Base-by-base conservation (phyloP, 2,329 filamentous ascomycete genomes). In the Scytalidium lignicola region DNA sequence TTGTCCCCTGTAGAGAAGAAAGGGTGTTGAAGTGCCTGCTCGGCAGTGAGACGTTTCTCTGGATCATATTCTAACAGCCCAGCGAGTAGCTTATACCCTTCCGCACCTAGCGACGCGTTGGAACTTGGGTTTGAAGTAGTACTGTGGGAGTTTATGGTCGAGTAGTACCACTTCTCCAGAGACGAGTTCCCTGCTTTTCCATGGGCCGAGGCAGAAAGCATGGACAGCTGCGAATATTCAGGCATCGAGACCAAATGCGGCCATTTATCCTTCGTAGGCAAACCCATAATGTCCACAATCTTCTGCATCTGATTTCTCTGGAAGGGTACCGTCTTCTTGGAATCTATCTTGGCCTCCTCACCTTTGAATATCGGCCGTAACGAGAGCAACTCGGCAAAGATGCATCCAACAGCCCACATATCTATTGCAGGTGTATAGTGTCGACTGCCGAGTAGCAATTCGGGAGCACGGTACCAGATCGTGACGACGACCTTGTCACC, bases 301-400 rank as follows among this genome's bases (percentile, higher is more conserved):
- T 96, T 96, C 64, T 93, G 90, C 92, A 99, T 97, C 71, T 99
- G 93, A 62, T 96, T 96, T 13, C 91, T 82, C 68, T 99, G 93
- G 60, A 99, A 99, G 0, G 93, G 93, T 0, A 97, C 91, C 0
- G 88, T 93, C 71, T 97, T 97, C 70, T 99, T 99, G 60, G 82
- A 88, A 68, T 99, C 93, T 87, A 97, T 96, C 71, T 99, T 99
- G 15, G 93, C 93, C 69, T 99, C 93, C 64, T 99, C 93, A 0
- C 93, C 93, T 65, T 99, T 99, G 69, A 99, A 99, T 48, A 99
- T 97, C 0, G 93, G 93, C 1, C 92, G 80, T 3, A 99, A 72
- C 1, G 88, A 91, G 0, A 99, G 73, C 2, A 99, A 75, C 67
- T 99, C 93, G 2, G 93, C 93, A 63, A 99, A 97, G 62, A 99